Base-by-base conservation (phyloP, 2,329 filamentous ascomycete genomes). In the Aulographum hederae region DNA sequence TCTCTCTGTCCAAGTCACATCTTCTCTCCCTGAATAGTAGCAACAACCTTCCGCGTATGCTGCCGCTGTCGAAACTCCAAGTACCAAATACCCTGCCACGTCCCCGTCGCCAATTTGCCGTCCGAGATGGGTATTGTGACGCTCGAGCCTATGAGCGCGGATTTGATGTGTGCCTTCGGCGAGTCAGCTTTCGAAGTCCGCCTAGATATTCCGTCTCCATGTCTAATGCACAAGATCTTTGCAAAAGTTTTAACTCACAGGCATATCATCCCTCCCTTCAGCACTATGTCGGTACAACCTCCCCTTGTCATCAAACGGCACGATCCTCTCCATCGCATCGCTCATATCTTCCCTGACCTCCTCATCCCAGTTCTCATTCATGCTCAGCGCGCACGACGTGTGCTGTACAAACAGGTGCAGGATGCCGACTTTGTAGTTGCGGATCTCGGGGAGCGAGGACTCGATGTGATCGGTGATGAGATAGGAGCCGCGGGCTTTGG, bases 271-370 rank as follows among this genome's bases (percentile, higher is more conserved):
- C 32, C 46, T 43, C 2, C 89, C 89, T 62, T 93, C 89, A 0
- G 77, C 85, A 45, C 69, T 72, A 57, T 98, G 89, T 27, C 80
- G 62, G 56, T 95, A 98, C 28, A 95, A 52, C 6, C 69, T 64
- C 6, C 53, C 52, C 42, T 57, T 54, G 40, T 48, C 67, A 34
- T 91, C 85, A 46, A 80, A 78, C 0, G 85, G 84, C 26, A 77
- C 89, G 45, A 98, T 78, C 28, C 84, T 66, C 54, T 98, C 86
- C 41, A 98, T 62, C 29, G 86, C 82, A 58, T 94, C 82, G 47
- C 72, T 82, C 86, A 95, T 93, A 54, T 98, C 84, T 26, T 67
- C 68, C 36, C 84, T 69, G n/a, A 98, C 89, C 56, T 91, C 81
- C 28, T 60, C 54, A 48, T 85, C 81, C 60, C 62, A 77, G 58